A percentile compares a stretch with the other conserved stretches of the same genome.
Conservation (phyloP, 2,329 filamentous ascomycete species). For the Lachnellula arida region DNA sequence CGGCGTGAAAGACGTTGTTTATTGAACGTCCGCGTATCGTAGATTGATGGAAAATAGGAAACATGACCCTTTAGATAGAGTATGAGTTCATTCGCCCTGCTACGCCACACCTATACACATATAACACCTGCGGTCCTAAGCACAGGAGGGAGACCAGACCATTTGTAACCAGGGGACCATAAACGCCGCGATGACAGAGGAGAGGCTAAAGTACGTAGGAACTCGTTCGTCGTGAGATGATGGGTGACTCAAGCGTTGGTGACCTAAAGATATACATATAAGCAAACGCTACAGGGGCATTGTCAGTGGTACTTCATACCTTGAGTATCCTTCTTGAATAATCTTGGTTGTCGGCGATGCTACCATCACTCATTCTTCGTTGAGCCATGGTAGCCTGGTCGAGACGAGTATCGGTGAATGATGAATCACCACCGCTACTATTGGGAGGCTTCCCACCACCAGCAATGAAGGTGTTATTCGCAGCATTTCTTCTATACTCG, state of each 20-base stretch:
- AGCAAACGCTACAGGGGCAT: neutral
- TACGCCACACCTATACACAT: slow-evolving; percentile 32
- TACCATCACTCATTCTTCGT: slow-evolving; percentile 84
- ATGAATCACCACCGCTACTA: slow-evolving; percentile 54
- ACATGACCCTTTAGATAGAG: slow-evolving; percentile 17
- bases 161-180: slow-evolving; percentile 20
- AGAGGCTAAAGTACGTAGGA: slow-evolving; percentile 28
- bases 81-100: slow-evolving; percentile 24
- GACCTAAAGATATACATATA: slow-evolving; percentile 38
- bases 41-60: slow-evolving; percentile 19
- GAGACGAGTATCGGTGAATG: slow-evolving; percentile 76
- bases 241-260: slow-evolving; percentile 50
- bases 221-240: slow-evolving; percentile 37
- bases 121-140: slow-evolving; percentile 27
- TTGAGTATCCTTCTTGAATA: slow-evolving; percentile 94
- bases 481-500: slow-evolving; percentile 76
- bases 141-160: slow-evolving; percentile 23
- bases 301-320: slow-evolving; percentile 50
- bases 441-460: slow-evolving; percentile 57
- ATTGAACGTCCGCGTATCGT: slow-evolving; percentile 19
- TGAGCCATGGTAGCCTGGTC: slow-evolving; percentile 79
- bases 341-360: slow-evolving; percentile 95
- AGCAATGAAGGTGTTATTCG: slow-evolving; percentile 71
- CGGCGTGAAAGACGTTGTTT: slow-evolving; percentile 20
- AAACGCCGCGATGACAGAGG: slow-evolving; percentile 29